Evolutionary conservation across 257 asterid species (phyloP).

Genomic region (Fraxinus anomala): DNA sequence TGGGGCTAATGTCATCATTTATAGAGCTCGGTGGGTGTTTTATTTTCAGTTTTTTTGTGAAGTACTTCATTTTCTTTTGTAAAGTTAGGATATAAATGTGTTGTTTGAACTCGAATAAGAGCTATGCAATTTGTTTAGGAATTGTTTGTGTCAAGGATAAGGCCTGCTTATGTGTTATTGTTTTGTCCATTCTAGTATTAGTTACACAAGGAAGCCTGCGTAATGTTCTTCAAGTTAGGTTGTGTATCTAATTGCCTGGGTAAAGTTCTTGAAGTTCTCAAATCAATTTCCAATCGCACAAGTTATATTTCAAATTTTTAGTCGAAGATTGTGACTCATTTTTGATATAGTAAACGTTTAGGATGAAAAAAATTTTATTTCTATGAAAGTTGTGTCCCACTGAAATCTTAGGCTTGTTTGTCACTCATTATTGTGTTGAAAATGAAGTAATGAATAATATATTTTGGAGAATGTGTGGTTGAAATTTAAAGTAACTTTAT

Average conservation of each 20-base stretch:
- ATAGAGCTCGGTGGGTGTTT: neutral
- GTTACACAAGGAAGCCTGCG: neutral
- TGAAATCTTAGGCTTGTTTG: neutral
- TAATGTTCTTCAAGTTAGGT: neutral
- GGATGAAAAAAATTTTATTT: no score
- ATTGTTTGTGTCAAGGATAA: neutral
- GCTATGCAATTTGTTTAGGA: neutral
- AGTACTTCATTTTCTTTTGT: neutral
- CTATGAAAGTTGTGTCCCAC: no score
- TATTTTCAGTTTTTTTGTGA: neutral
- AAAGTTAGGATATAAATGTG: neutral
- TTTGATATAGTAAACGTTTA: no score
- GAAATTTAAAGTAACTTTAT: no score
- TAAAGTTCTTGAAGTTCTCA: no score
- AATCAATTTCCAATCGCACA: no score
- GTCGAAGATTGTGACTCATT: no score
- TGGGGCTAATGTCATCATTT: neutral
- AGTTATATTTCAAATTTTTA: no score
- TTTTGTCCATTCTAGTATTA: neutral
- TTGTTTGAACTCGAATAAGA: neutral
- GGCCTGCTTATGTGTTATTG: neutral
- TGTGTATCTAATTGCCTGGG: neutral
- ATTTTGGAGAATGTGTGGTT: no score
- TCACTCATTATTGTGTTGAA: no score
- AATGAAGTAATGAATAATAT: no score